Base-by-base conservation (phyloP, 345 rosid species). In the Nephelium lappaceum region DNA sequence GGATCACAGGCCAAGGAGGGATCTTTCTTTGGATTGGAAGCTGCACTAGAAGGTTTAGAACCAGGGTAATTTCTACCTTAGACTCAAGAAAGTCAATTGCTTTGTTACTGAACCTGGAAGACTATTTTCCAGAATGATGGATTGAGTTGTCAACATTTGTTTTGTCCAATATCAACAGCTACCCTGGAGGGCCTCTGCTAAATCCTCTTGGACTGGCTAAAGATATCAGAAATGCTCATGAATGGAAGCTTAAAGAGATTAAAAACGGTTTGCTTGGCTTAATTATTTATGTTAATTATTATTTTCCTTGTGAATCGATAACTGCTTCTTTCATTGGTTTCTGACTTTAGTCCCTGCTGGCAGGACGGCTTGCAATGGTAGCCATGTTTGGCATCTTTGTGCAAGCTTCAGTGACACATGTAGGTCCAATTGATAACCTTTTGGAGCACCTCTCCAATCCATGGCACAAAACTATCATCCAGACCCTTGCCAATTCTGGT, bases 161-260 rank as follows among this genome's bases (percentile, higher is more conserved):
- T 62, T 66, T 21, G 69, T 5, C 9, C 5, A 18, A 8, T 45
- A 23, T 76, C 18, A 14, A 57, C 89, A 94, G 98, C 70, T 95
- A 95, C 71, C 98, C 99, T 11, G 99, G 99, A 68, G 99, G 99
- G 62, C 98, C 99, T 18, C 83, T 95, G 71, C 80, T 95, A 18
- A 93, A 95, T 73, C 99, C 99, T 11, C 91, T 92, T 71, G 99
- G 99, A 8, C 85, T 95, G 53, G 98, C 98, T 72, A 93, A 91
- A 82, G 99, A 95, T 43, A 86, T 88, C 2, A 74, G 72, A 67
- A 88, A 83, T n/a, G 94, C 97, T 77, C 84, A 75, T 65, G 92
- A 84, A 1, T 91, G 86, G 98, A 95, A 95, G 88, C 96, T 91
- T 27, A 93, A 95, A 76, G 99, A 95, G 86, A 92, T 95, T 42